Conservation (phyloP, 2,329 filamentous ascomycete species). For the Thelonectria rubi region DNA sequence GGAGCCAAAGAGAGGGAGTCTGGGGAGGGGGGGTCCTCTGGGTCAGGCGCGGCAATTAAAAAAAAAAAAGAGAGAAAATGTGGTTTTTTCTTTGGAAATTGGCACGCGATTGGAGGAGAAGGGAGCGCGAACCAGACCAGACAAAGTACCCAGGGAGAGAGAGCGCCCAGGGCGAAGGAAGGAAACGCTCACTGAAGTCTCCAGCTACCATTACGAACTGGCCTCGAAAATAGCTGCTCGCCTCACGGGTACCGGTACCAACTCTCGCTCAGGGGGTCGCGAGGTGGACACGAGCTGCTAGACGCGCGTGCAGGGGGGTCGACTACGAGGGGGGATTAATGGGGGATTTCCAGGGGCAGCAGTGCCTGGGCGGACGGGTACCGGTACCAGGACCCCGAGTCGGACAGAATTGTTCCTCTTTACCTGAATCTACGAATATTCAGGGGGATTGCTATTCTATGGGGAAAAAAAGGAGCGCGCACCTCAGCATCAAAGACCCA, state of each 20-base stretch:
- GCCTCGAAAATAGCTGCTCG: conserved; percentile 8
- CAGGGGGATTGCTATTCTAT: conserved; percentile 29
- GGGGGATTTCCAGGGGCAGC: conserved; percentile 25
- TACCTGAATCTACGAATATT: conserved; percentile 30
- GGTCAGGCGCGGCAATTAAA: conserved; percentile 47
- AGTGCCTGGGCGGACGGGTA: conserved; percentile 12
- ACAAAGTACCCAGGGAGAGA: not conserved
- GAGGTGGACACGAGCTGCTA: conserved; percentile 27
- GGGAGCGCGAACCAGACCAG: conserved; percentile 2
- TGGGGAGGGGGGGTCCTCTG: conserved; percentile 12
- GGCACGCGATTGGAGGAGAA: conserved; percentile 34
- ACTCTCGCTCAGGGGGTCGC: conserved; percentile 1
- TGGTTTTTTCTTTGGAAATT: conserved; percentile 42
- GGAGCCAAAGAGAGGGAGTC: not conserved
- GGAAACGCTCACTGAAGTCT: conserved; percentile 13
- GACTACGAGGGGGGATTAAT: conserved; percentile 15
- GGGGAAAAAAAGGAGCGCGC: conserved; percentile 18
- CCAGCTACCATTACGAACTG: conserved; percentile 8
- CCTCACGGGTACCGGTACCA: conserved; percentile 30
- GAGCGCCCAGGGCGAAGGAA: not conserved
- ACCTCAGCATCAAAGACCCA: too few species aligned
- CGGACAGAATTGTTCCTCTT: not conserved
- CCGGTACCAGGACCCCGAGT: conserved; percentile 5
- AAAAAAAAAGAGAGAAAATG: conserved; percentile 34
- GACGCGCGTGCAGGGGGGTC: conserved; percentile 40